Conservation (phyloP, 352 stramenopile species). For the Phytophthora melonis region DNA sequence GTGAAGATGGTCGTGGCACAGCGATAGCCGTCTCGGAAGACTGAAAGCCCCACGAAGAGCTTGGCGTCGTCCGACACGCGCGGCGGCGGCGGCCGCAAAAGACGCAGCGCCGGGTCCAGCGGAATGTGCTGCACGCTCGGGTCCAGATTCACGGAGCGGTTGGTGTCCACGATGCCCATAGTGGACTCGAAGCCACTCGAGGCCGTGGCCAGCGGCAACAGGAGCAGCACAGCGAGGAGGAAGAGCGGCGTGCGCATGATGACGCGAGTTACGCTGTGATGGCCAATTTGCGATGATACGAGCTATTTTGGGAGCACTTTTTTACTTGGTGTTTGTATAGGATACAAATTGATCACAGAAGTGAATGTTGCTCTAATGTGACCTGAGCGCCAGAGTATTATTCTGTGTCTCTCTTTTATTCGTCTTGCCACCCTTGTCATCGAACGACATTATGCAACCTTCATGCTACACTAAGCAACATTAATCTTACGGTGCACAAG, state of each 20-base stretch:
- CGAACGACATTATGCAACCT: no score
- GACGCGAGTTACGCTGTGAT: not conserved
- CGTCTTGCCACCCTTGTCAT: no score
- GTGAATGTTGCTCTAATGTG: no score
- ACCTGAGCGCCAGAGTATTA: no score
- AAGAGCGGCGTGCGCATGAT: conserved; percentile 9
- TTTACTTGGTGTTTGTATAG: not conserved
- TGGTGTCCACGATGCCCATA: conserved; percentile 61
- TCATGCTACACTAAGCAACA: no score
- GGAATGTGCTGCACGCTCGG: conserved; percentile 77
- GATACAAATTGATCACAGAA: not conserved
- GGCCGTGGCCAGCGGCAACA: conserved; percentile 11
- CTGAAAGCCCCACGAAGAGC: conserved; percentile 75
- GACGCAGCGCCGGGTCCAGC: conserved; percentile 32
- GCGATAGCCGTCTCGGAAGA: conserved; percentile 79
- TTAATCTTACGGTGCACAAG: no score
- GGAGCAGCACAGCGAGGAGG: conserved; percentile 1
- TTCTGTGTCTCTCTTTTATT: no score
- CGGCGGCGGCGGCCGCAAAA: conserved; percentile 60
- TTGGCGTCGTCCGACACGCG: conserved; percentile 46
- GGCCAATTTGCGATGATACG: not conserved
- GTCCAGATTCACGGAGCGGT: conserved; percentile 58
- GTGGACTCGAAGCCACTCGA: conserved; percentile 46
- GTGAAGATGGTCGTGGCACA: conserved; percentile 82
- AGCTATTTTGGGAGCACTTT: not conserved